These are phyloP conservation scores for Macrocystidia cucumis DNA, from an alignment of 1,284 basidiomycete genomes.

Conservation along the genomic window DNA sequence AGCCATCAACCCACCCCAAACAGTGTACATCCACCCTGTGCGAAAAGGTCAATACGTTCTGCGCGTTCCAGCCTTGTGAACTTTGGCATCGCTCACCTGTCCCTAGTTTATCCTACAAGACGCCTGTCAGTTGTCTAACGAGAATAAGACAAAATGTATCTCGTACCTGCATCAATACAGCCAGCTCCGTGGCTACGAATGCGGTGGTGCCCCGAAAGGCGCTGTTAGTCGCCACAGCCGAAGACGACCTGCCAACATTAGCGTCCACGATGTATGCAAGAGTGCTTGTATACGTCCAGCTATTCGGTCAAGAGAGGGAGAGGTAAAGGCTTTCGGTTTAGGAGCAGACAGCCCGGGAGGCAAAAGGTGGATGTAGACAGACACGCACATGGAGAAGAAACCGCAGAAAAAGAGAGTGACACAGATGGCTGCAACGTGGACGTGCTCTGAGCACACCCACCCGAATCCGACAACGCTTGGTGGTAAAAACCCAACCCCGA, in stretches of 20 bases:
- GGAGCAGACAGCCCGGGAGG: conserved; percentile 7
- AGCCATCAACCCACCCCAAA: conserved; percentile 58
- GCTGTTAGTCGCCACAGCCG: conserved; percentile 67
- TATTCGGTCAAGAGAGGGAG: conserved; percentile 17
- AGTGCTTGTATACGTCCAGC: conserved; percentile 66
- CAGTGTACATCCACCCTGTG: conserved; percentile 72
- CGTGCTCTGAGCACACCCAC: conserved; percentile 65
- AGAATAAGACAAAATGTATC: neutral
- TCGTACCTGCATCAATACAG: conserved; percentile 55
- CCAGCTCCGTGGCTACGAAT: conserved; percentile 64
- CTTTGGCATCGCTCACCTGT: conserved; percentile 23
- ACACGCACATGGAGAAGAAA: conserved; percentile 60
- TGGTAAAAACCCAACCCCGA: conserved; percentile 49
- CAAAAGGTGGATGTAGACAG: conserved; percentile 4
- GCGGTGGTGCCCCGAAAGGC: conserved; percentile 63
- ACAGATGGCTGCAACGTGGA: conserved; percentile 56
- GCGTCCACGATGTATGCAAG: conserved; percentile 75
- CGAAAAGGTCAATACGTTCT: too few relatives aligned
- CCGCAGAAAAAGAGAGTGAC: conserved; percentile 59
- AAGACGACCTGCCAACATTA: conserved; percentile 65
- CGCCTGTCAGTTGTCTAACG: conserved; percentile 2
- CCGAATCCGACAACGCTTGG: conserved; percentile 61
- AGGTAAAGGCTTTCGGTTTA: neutral
- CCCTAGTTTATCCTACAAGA: conserved; percentile 27
- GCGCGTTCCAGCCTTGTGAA: too few relatives aligned